These are phyloP conservation scores for Dillenia suffruticosa DNA, from an alignment of 164 flowering plant genomes.

Conservation along the genomic window DNA sequence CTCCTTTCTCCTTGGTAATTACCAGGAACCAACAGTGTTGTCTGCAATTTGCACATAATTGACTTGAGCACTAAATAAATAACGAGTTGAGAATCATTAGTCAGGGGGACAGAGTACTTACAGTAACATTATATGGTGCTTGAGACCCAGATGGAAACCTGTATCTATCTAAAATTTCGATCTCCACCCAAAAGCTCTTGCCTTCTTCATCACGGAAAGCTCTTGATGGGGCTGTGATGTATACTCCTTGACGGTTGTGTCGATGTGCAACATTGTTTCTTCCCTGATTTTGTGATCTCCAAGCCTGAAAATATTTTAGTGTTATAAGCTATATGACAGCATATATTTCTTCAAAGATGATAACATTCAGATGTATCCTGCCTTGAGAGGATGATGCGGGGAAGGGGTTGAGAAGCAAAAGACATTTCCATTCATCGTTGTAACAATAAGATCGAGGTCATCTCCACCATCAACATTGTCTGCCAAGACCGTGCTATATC, in stretches of 20 bases:
- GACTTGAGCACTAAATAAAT: not conserved
- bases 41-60: slow-evolving; percentile 31
- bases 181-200: slow-evolving; percentile 88
- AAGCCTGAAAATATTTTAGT: slow-evolving; percentile 49
- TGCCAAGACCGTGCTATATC: slow-evolving; percentile 98
- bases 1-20: slow-evolving; percentile 92
- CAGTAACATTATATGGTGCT: slow-evolving; percentile 96
- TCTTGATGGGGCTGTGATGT: slow-evolving; percentile 68
- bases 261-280: slow-evolving; percentile 76
- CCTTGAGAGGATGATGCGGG: slow-evolving; percentile 95
- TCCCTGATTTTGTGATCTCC: slow-evolving; percentile 88
- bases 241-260: slow-evolving; percentile 71
- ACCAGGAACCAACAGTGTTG: slow-evolving; percentile 88
- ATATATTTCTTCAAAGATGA: not conserved
- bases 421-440: slow-evolving; percentile 99
- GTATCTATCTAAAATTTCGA: slow-evolving; percentile 83
- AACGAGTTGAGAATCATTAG: not conserved
- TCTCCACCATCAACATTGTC: slow-evolving; percentile 99
- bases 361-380: slow-evolving; percentile 13
- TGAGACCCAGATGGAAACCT: slow-evolving; percentile 81
- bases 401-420: slow-evolving; percentile 96
- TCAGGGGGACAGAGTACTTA: slow-evolving; percentile 23
- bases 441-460: slow-evolving; percentile 94
- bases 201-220: slow-evolving; percentile 98
- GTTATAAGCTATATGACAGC: not conserved